These are phyloP conservation scores for Asterochloris sp. DNA, from an alignment of 139 green algal species.

Conservation along the genomic window DNA sequence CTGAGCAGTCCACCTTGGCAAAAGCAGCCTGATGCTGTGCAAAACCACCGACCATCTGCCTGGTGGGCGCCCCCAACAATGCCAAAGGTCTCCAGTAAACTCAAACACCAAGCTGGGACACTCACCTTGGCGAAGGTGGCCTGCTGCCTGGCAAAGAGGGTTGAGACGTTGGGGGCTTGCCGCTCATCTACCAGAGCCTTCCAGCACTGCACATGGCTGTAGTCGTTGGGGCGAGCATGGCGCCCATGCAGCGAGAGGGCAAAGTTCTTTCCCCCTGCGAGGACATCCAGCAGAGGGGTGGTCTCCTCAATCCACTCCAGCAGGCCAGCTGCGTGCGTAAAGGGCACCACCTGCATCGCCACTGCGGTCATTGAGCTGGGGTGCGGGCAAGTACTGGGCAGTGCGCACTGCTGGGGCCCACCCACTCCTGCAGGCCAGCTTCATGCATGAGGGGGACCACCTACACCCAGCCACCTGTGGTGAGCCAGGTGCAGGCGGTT, in stretches of 20 bases:
- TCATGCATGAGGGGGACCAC: background rate
- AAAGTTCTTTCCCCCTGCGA: slow-evolving; percentile 29
- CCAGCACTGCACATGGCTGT: slow-evolving; percentile 34
- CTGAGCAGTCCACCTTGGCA: too few relatives aligned
- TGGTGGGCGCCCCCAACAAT: too few relatives aligned
- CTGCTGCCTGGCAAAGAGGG: background rate
- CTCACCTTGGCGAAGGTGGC: too few relatives aligned
- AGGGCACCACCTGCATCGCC: slow-evolving; percentile 69
- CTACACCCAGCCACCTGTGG: background rate
- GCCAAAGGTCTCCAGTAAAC: too few relatives aligned
- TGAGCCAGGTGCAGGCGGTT: too few relatives aligned
- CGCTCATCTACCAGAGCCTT: background rate
- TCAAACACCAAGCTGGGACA: too few relatives aligned
- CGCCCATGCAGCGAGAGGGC: slow-evolving; percentile 35
- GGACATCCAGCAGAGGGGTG: slow-evolving; percentile 59
- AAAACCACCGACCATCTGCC: too few relatives aligned
- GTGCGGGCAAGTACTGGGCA: background rate
- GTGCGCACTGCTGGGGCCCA: background rate
- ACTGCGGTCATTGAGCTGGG: background rate
- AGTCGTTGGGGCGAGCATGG: slow-evolving; percentile 26
- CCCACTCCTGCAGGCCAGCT: background rate
- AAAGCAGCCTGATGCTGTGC: too few relatives aligned
- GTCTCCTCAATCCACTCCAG: slow-evolving; percentile 96
- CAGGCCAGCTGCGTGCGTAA: slow-evolving; percentile 80
- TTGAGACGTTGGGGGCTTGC: background rate